Evolutionary conservation across 2,329 filamentous ascomycete genomes (phyloP).

Genomic region (Exophiala calicioides): DNA sequence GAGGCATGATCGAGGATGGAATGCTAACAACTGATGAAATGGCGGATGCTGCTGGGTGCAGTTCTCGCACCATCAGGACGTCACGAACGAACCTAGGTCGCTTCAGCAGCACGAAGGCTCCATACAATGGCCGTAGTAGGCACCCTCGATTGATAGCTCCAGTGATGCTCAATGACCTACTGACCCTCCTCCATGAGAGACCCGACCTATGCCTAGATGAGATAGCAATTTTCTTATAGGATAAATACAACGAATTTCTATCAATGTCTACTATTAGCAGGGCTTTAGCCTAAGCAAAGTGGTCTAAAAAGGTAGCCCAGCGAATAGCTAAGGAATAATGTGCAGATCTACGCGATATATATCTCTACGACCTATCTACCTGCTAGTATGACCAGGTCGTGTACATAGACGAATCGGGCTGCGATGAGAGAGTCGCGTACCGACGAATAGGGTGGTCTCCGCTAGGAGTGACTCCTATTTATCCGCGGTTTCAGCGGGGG

Average conservation of each 20-base stretch:
- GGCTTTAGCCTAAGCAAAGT: constrained; percentile 31
- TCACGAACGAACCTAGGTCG: constrained; percentile 16
- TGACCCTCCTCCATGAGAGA: constrained; percentile 32
- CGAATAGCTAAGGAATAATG: constrained; percentile 38
- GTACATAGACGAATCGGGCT: constrained; percentile 43
- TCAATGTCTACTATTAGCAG: constrained; percentile 30
- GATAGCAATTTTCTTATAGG: constrained; percentile 34
- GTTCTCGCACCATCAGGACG: constrained; percentile 25
- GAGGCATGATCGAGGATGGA: constrained; percentile 31
- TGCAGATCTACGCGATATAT: constrained; percentile 39
- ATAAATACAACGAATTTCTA: constrained; percentile 23
- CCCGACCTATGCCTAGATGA: constrained; percentile 33
- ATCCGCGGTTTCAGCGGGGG: constrained; percentile 29
- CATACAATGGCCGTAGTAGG: constrained; percentile 11
- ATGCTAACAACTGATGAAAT: constrained; percentile 29
- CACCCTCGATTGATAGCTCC: constrained; percentile 31
- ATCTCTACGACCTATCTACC: constrained; percentile 26
- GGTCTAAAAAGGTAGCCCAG: constrained; percentile 26
- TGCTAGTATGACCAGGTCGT: constrained; percentile 39
- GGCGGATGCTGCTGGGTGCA: constrained; percentile 29
- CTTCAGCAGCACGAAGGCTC: constrained; percentile 20
- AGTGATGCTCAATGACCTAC: constrained; percentile 34
- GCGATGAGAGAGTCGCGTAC: constrained; percentile 39
- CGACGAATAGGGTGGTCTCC: constrained; percentile 41
- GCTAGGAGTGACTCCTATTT: constrained; percentile 31